Evolutionary conservation across 2,329 filamentous ascomycete genomes (phyloP), one percentile per base, ranked within the genome.

Genomic region (Capronia epimyces): DNA sequence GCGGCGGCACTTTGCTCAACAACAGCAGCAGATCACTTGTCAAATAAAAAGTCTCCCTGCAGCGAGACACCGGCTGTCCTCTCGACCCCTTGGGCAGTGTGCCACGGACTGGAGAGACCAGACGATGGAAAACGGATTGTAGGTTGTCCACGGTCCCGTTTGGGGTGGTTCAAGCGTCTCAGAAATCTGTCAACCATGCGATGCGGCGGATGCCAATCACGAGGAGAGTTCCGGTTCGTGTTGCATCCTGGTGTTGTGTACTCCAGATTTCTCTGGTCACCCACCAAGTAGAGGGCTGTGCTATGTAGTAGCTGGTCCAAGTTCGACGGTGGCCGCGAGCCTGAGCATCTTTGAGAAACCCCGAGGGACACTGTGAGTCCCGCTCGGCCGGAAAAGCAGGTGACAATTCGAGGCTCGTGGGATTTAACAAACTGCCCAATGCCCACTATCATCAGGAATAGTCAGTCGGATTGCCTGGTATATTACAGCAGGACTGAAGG

Each of bases 121-220:
- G 25, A 6, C 10, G 25, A 32, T 3, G 29, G 7, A 32, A n/a
- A 12, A 32, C 13, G 7, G 29, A n/a, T 32, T 32, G 7, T 32
- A 12, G 7, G 29, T 32, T 15, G 41, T 10, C 15, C 16, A 18
- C 16, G 25, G 10, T 16, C 16, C 3, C 21, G 18, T 31, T 46
- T 9, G 43, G 49, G 53, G 51, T 15, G 27, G 40, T 50, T 50
- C 46, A 47, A 25, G 46, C 25, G 39, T 40, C 27, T 43, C 45
- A 43, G 40, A 32, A 52, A 55, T 52, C 55, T 55, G 55, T 57
- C 55, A 57, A 57, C 55, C 55, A 57, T 55, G 55, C 52, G 52
- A 39, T 21, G 41, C 32, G 21, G 44, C 40, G 36, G 40, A 43
- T 56, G 54, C 54, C 54, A 56, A 51, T 56, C 50, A 56, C 54